Conservation (phyloP, 139 green algal genomes). For the Asterochloris erici region DNA sequence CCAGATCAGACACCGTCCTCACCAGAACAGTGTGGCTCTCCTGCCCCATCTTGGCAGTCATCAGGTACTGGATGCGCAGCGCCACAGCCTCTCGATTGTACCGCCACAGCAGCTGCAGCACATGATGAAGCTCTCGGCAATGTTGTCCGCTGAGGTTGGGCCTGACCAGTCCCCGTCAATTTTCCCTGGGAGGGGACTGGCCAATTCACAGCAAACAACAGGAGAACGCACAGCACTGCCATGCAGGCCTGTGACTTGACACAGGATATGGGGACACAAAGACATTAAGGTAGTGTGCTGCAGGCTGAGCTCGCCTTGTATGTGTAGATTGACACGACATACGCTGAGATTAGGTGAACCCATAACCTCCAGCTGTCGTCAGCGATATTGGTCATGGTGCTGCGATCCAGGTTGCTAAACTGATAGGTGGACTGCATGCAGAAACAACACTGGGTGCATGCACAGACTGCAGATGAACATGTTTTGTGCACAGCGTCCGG, state of each 20-base stretch:
- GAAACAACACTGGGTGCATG: too few species aligned
- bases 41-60: constrained; percentile 37
- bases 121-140: not conserved
- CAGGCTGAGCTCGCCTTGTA: constrained; percentile 22
- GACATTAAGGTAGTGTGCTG: not conserved
- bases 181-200: too few species aligned
- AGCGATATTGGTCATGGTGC: constrained; percentile 53
- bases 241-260: not conserved
- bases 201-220: not conserved
- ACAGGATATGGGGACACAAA: not conserved
- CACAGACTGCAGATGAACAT: too few species aligned
- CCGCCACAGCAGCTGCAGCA: constrained; percentile 40
- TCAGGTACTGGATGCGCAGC: constrained; percentile 63
- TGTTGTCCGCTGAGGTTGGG: not conserved
- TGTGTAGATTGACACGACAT: constrained; percentile 44
- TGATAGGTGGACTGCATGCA: constrained; percentile 15
- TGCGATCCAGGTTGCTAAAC: constrained; percentile 36
- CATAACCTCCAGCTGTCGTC: constrained; percentile 32
- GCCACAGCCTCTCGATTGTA: constrained; percentile 59
- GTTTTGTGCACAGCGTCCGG: too few species aligned
- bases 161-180: not conserved
- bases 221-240: not conserved
- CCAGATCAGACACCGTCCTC: not conserved
- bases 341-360: constrained; percentile 56
- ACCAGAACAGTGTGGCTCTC: constrained; percentile 49